phyloP scores from a whole-genome alignment of 2,329 filamentous ascomycete genomes.

The Cladophialophora chaetospira region DNA sequence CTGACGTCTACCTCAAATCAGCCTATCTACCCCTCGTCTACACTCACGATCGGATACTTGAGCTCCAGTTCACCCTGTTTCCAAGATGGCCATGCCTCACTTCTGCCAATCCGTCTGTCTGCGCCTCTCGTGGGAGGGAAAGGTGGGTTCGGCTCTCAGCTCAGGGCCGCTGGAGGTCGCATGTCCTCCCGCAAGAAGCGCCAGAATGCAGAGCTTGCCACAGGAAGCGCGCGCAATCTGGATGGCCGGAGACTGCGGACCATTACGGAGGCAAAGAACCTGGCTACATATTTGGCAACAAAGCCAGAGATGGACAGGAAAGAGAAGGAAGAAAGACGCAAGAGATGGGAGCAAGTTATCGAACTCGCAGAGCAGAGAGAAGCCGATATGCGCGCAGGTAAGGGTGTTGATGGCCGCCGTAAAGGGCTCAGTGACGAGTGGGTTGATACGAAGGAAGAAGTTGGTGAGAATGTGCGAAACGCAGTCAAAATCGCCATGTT shows the following conservation, averaged over 20 bases:
- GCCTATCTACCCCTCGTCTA: conserved; percentile 59
- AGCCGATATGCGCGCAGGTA: conserved; percentile 76
- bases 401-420: conserved; percentile 52
- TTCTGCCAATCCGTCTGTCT: conserved; percentile 80
- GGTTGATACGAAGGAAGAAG: conserved; percentile 93
- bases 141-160: conserved; percentile 94
- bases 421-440: conserved; percentile 75
- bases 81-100: conserved; percentile 54
- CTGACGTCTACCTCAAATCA: conserved; percentile 82
- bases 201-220: conserved; percentile 60
- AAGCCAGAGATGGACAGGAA: conserved; percentile 97
- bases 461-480: conserved; percentile 78
- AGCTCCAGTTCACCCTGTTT: conserved; percentile 13
- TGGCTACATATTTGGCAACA: conserved; percentile 91
- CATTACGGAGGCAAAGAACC: conserved; percentile 89
- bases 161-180: conserved; percentile 92
- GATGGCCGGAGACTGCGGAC: conserved; percentile 88
- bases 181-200: conserved; percentile 93
- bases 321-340: conserved; percentile 81
- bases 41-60: conserved; percentile 32
- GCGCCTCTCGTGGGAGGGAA: conserved; percentile 86
- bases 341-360: conserved; percentile 86
- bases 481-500: conserved; percentile 73
- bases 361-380: conserved; percentile 80
- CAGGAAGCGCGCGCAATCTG: conserved; percentile 83